These are phyloP conservation scores for Phytophthora tubulina DNA, from an alignment of 352 stramenopile species.

Conservation along the genomic window DNA sequence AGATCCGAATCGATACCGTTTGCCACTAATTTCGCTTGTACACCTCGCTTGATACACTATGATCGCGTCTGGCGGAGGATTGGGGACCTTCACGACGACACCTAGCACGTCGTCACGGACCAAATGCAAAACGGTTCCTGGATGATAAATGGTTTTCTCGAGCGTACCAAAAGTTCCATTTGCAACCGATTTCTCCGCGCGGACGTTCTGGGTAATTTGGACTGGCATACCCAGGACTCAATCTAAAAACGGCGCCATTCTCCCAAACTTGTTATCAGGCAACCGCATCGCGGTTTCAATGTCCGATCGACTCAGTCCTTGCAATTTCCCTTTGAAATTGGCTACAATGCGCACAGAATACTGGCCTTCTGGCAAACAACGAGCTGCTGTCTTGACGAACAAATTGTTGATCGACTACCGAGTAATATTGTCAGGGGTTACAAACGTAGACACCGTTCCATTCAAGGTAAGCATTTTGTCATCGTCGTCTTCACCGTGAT, in stretches of 20 bases:
- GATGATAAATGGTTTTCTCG: constrained; percentile 2
- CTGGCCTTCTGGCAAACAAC: neutral
- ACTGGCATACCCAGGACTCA: neutral
- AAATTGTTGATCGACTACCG: neutral
- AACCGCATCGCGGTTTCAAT: neutral
- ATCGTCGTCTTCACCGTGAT: too few relatives aligned
- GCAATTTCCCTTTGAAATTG: constrained; percentile 4
- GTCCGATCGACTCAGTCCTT: neutral
- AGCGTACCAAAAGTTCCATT: constrained; percentile 12
- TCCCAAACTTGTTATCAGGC: neutral
- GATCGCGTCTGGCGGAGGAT: too few relatives aligned
- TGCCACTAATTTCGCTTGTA: neutral
- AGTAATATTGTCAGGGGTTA: neutral
- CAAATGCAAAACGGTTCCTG: neutral
- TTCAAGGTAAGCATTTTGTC: neutral
- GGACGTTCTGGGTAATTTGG: neutral
- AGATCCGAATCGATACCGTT: neutral
- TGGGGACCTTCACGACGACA: too few relatives aligned
- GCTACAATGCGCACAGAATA: constrained; percentile 2
- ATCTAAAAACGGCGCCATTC: neutral
- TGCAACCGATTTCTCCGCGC: neutral
- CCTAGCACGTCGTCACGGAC: too few relatives aligned
- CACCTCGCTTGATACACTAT: too few relatives aligned
- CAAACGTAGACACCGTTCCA: neutral
- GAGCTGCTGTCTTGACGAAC: neutral